Conservation (phyloP, 1,284 basidiomycete species). For the Anthracocystis setariae region DNA sequence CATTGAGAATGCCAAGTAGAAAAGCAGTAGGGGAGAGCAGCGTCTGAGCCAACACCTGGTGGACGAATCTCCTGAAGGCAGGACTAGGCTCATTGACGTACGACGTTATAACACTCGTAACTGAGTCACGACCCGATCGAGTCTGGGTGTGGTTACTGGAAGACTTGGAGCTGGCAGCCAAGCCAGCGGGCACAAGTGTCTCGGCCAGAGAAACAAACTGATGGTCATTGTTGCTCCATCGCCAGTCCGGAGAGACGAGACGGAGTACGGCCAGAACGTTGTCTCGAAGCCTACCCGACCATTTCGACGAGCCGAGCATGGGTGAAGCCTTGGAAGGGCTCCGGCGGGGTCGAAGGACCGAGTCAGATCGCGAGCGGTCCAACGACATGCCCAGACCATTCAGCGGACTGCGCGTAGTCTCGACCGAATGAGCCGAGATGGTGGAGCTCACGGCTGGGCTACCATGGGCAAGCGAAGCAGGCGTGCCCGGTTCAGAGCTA, state of each 20-base stretch:
- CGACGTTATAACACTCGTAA: constrained; percentile 31
- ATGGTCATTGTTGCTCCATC: constrained; percentile 56
- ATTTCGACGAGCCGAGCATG: constrained; percentile 27
- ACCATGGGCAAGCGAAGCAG: constrained; percentile 37
- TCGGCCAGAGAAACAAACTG: constrained; percentile 43
- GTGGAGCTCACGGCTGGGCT: constrained; percentile 38
- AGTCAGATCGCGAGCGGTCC: constrained; percentile 41
- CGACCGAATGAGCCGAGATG: constrained; percentile 28
- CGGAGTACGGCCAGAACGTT: constrained; percentile 48
- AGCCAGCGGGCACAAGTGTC: constrained; percentile 15
- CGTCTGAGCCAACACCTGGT: constrained; percentile 65
- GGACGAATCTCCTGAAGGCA: constrained; percentile 63
- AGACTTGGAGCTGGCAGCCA: constrained; percentile 17
- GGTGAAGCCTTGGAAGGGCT: constrained; percentile 35
- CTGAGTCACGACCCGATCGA: constrained; percentile 26
- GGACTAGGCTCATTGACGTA: constrained; percentile 59
- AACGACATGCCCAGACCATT: constrained; percentile 31
- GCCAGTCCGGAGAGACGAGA: constrained; percentile 54
- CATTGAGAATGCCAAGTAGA: constrained; percentile 60
- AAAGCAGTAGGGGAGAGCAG: constrained; percentile 63
- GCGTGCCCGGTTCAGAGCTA: constrained; percentile 58
- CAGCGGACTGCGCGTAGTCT: constrained; percentile 25
- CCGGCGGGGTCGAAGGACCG: constrained; percentile 23
- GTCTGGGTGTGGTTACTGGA: constrained; percentile 23
- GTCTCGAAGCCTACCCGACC: constrained; percentile 41